Base-by-base conservation (phyloP, 176 grass and related monocot genomes). In the Ensete glaucum region DNA sequence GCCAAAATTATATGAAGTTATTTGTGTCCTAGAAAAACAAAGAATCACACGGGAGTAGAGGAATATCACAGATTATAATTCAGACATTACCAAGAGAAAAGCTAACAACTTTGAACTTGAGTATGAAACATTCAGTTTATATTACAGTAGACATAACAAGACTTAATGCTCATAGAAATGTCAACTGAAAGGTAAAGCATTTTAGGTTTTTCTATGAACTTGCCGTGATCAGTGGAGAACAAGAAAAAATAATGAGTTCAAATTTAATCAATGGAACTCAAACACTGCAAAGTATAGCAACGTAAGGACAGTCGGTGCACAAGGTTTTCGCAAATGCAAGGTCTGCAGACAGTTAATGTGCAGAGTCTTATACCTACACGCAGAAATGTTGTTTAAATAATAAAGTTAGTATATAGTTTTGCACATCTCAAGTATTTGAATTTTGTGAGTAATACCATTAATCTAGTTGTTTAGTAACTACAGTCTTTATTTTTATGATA, bases 1-100 rank as follows among this genome's bases (percentile, higher is more conserved):
- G 85, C 76, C 85, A 83, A 19, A 85, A 60, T 79, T 14, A 24
- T 72, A 74, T 81, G 59, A 83, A 58, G 23, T 73, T 78, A 82
- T 7, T 19, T 9, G 8, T 4, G 4, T 82, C 63, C 64, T 34
- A 69, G 57, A 23, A 69, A 16, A 25, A 56, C 23, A 53, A n/a
- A 20, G 23, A 69, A 50, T 81, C 69, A 80, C 43, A 79, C 62
- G 52, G 22, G 9, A 88, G 52, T 23, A 73, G 7, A 21, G 29
- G 21, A 54, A 54, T n/a, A 54, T 73, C 11, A 70, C 21, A n/a
- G 49, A 69, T 10, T 13, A 65, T 12, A 9, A n/a, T 20, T 21
- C 19, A 21, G n/a, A 19, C 57, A n/a, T 19, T 60, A 43, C 0
- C 19, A 60, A n/a, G 19, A 17, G 16, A 15, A 60, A 60, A n/a